Evolutionary conservation across 805 yeast genomes (phyloP).

Genomic region (Pichia cephalocereana): DNA sequence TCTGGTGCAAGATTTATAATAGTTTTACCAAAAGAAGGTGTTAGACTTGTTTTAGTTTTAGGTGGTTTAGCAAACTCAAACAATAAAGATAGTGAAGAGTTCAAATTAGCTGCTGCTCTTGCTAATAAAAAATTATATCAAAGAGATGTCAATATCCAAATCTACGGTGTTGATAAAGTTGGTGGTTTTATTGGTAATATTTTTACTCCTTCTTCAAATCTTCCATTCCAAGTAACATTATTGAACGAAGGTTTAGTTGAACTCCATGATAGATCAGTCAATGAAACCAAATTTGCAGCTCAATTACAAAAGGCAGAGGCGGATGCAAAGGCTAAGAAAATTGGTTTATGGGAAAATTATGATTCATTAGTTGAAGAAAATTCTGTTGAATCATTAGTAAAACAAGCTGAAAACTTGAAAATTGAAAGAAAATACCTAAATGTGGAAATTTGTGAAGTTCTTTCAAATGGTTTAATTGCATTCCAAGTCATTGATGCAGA

Average conservation of each 20-base stretch:
- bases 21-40: constrained; percentile 60
- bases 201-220: constrained; percentile 38
- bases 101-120: constrained; percentile 45
- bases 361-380: constrained; percentile 32
- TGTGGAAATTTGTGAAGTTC: constrained; percentile 43
- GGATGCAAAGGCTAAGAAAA: constrained; percentile 41
- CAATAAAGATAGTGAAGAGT: constrained; percentile 26
- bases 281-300: constrained; percentile 43
- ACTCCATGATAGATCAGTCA: constrained; percentile 57
- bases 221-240: constrained; percentile 50
- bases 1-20: constrained; percentile 62
- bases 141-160: constrained; percentile 62
- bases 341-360: constrained; percentile 64
- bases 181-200: constrained; percentile 77
- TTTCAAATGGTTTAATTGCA: constrained; percentile 33
- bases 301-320: constrained; percentile 56
- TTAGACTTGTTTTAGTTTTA: constrained; percentile 58
- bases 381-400: constrained; percentile 13
- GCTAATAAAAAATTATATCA: constrained; percentile 52
- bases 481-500: constrained; percentile 35
- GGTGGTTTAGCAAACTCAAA: constrained; percentile 55
- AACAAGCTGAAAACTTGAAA: constrained; percentile 16
- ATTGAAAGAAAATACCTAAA: constrained; percentile 36
- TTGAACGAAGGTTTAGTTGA: constrained; percentile 55
- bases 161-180: constrained; percentile 61